phyloP scores from a whole-genome alignment of 2,329 filamentous ascomycete species.

The Fusarium foetens region DNA sequence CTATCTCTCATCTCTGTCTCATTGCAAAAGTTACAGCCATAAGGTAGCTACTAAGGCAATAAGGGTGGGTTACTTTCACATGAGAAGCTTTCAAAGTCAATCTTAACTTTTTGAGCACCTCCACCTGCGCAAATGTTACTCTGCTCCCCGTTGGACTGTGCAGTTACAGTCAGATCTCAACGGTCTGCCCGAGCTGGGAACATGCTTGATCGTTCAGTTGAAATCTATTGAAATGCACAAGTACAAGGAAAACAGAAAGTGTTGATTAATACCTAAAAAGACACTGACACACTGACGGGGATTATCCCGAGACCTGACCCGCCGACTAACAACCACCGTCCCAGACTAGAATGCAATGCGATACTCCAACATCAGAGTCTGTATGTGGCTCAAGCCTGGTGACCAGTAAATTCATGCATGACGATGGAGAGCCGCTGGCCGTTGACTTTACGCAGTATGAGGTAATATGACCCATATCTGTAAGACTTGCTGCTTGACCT shows the following conservation, averaged over 20 bases:
- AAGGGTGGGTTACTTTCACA: background rate
- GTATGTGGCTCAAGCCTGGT: background rate
- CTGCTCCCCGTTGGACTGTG: conserved; percentile 11
- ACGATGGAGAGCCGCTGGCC: background rate
- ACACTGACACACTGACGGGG: conserved; percentile 7
- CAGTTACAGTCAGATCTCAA: conserved; percentile 20
- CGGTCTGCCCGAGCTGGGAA: conserved; percentile 9
- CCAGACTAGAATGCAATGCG: background rate
- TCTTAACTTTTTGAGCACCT: background rate
- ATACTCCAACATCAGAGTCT: background rate
- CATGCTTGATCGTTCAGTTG: conserved; percentile 1
- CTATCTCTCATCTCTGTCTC: conserved; percentile 2
- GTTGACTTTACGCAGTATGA: background rate
- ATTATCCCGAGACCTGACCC: conserved; percentile 20
- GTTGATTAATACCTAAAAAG: background rate
- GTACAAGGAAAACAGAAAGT: background rate
- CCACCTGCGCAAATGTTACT: background rate
- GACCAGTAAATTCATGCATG: conserved; percentile 13
- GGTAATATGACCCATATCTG: background rate
- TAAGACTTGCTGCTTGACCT: background rate
- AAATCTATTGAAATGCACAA: conserved; percentile 9
- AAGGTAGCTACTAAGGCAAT: too few species aligned
- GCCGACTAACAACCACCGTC: conserved; percentile 2
- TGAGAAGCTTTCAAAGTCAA: background rate
- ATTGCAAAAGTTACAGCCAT: background rate